Percentiles rank a stretch among this genome's conserved stretches.
Conservation (phyloP, 2,329 filamentous ascomycete species). For the Apiospora aurea region DNA sequence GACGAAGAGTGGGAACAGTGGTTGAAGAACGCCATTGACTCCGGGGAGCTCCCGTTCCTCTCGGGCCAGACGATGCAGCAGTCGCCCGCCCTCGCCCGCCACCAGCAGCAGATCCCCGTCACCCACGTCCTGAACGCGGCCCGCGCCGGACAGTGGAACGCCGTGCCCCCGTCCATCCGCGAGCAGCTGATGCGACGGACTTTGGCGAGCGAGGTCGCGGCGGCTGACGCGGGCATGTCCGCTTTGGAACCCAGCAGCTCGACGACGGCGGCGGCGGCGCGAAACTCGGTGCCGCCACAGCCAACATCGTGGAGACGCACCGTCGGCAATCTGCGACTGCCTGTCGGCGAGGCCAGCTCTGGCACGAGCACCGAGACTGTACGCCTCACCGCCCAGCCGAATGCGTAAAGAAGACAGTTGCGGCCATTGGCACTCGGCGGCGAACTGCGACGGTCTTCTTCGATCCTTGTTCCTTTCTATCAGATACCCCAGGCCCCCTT, state of each 20-base stretch:
- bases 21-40: slow-evolving; percentile 73
- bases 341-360: slow-evolving; percentile 41
- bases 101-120: slow-evolving; percentile 41
- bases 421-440: neutral
- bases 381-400: slow-evolving; percentile 42
- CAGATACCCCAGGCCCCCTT: slow-evolving; percentile 11
- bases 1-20: slow-evolving; percentile 80
- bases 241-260: neutral
- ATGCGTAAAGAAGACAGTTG: slow-evolving; percentile 35
- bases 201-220: slow-evolving; percentile 46
- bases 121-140: slow-evolving; percentile 60
- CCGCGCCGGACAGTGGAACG: slow-evolving; percentile 63
- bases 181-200: slow-evolving; percentile 57
- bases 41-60: slow-evolving; percentile 60
- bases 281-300: neutral
- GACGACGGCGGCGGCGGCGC: neutral
- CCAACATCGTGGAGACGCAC: slow-evolving; percentile 33
- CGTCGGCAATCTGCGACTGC: slow-evolving; percentile 48
- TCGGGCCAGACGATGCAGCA: slow-evolving; percentile 50
- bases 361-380: slow-evolving; percentile 34
- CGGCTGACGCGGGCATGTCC: slow-evolving; percentile 24
- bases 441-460: neutral
- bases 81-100: slow-evolving; percentile 37
- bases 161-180: slow-evolving; percentile 64
- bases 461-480: slow-evolving; percentile 6